phyloP scores from a whole-genome alignment of 495 filamentous ascomycete species.

The Penicillium chermesinum region DNA sequence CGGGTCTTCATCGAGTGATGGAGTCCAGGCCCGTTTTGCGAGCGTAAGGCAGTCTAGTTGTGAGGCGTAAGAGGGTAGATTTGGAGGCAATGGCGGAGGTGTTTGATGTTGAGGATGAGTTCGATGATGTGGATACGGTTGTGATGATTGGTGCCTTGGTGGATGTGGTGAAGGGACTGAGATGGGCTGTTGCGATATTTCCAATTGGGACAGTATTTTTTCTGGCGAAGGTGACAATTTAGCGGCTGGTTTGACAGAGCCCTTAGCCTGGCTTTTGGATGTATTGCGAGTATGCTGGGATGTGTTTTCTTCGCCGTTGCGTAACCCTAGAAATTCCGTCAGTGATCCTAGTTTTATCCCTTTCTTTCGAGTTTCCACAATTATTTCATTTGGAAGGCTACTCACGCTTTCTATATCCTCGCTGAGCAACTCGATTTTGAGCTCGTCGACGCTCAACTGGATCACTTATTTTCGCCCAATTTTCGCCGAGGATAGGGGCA shows the following conservation, averaged over 20 bases:
- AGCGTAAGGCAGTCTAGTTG: too few species aligned
- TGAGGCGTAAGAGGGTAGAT: too few species aligned
- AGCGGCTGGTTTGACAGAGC: not conserved
- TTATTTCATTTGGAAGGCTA: not conserved
- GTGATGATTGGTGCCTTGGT: too few species aligned
- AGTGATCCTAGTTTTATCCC: not conserved
- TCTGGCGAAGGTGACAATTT: not conserved
- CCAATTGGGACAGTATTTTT: not conserved
- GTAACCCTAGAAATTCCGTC: not conserved
- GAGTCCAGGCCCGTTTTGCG: too few species aligned
- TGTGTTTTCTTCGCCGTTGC: not conserved
- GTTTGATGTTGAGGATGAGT: too few species aligned
- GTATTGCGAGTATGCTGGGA: not conserved
- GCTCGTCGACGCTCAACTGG: constrained; percentile 6
- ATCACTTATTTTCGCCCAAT: constrained; percentile 9
- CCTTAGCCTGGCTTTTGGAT: not conserved
- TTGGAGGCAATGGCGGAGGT: too few species aligned
- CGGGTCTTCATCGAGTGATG: too few species aligned
- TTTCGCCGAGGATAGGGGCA: constrained; percentile 9
- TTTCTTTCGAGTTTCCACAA: too few species aligned
- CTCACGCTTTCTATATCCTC: constrained; percentile 6
- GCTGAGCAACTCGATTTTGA: constrained; percentile 6
- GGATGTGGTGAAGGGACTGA: not conserved
- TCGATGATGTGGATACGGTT: too few species aligned
- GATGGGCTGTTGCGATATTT: not conserved